phyloP scores from a whole-genome alignment of 352 stramenopile species.

The Pythium graminicola region DNA sequence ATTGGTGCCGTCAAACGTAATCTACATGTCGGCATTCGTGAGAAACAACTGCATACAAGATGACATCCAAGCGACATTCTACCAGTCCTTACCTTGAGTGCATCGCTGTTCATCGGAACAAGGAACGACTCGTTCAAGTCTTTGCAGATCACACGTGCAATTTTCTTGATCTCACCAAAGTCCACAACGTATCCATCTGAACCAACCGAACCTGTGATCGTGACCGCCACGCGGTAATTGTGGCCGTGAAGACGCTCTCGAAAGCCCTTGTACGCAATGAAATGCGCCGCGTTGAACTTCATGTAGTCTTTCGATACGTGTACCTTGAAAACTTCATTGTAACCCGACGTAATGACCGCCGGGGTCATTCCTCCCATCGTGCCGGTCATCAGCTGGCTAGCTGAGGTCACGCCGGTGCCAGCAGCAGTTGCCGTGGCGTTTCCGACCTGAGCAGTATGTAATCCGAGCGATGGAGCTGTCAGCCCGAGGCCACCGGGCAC shows the following conservation, averaged over 20 bases:
- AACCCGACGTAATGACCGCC: slow-evolving; percentile 25
- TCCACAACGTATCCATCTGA: slow-evolving; percentile 96
- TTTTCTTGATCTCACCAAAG: slow-evolving; percentile 97
- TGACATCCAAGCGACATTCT: not conserved
- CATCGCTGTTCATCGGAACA: slow-evolving; percentile 92
- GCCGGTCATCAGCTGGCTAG: slow-evolving; percentile 14
- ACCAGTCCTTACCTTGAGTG: slow-evolving; percentile 58
- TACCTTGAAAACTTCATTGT: slow-evolving; percentile 81
- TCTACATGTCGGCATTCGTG: slow-evolving; percentile 38
- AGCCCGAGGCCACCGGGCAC: slow-evolving; percentile 13
- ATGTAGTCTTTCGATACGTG: slow-evolving; percentile 89
- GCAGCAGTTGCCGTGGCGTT: slow-evolving; percentile 2
- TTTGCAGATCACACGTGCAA: slow-evolving; percentile 92
- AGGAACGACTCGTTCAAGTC: slow-evolving; percentile 97
- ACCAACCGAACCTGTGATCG: slow-evolving; percentile 79
- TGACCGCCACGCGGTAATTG: slow-evolving; percentile 95
- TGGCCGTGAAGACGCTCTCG: slow-evolving; percentile 96
- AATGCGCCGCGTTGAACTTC: slow-evolving; percentile 89
- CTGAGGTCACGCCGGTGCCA: slow-evolving; percentile 2
- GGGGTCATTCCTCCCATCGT: slow-evolving; percentile 18
- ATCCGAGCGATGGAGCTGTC: slow-evolving; percentile 18
- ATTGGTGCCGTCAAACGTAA: slow-evolving; percentile 80
- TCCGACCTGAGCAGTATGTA: slow-evolving; percentile 8
- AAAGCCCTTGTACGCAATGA: slow-evolving; percentile 91
- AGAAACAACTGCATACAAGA: too few species aligned